Conservation (phyloP, 164 flowering plant species). For the Tetracentron sinense region DNA sequence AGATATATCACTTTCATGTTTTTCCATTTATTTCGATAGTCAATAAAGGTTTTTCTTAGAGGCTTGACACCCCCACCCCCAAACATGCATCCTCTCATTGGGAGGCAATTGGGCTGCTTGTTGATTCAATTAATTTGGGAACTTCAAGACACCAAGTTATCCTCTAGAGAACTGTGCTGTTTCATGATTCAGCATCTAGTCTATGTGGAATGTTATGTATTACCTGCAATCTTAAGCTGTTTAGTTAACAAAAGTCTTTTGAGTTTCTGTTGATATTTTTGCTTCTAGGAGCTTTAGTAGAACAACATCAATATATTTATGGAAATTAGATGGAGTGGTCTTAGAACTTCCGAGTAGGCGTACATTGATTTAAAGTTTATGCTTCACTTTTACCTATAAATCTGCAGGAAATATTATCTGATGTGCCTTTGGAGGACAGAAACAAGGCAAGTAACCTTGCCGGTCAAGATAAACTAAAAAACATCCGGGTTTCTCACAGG, state of each 20-base stretch:
- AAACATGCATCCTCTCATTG: neutral
- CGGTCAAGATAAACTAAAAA: conserved; percentile 52
- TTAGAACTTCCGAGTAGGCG: neutral
- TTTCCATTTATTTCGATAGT: no score
- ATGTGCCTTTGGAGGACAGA: conserved; percentile 76
- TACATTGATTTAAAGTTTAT: neutral
- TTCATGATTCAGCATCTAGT: neutral
- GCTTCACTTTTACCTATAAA: conserved; percentile 9
- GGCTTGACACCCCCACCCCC: neutral
- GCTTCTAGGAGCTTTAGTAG: neutral
- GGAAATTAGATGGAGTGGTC: neutral
- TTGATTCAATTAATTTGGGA: neutral
- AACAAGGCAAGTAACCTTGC: conserved; percentile 32
- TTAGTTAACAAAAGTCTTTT: neutral
- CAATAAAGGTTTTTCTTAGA: neutral
- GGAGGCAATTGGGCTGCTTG: neutral
- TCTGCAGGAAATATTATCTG: conserved; percentile 82
- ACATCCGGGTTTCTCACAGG: conserved; percentile 68
- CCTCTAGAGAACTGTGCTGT: neutral
- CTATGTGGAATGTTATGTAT: neutral
- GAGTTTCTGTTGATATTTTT: neutral
- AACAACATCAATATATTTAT: neutral
- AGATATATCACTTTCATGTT: neutral
- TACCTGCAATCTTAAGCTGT: neutral
- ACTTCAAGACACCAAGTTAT: neutral